phyloP scores from a whole-genome alignment of 1,284 basidiomycete genomes.

The Rhodotorula sp. region DNA sequence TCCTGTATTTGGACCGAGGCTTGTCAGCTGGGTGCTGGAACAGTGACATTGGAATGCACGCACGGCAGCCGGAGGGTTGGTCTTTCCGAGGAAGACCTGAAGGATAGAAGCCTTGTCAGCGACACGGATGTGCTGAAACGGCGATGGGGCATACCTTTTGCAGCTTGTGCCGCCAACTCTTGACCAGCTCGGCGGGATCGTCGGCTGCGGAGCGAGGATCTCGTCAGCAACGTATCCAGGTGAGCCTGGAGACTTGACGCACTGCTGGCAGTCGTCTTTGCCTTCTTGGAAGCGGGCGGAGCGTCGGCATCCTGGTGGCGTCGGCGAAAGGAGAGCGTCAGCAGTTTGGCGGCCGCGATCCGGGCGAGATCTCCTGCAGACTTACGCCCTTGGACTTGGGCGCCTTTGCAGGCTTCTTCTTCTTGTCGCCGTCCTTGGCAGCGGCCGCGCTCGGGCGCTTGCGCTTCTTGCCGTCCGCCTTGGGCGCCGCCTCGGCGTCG shows the following conservation, averaged over 20 bases:
- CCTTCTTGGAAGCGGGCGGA: slow-evolving; percentile 37
- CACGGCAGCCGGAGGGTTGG: slow-evolving; percentile 47
- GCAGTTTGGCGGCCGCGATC: neutral
- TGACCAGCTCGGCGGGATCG: slow-evolving; percentile 55
- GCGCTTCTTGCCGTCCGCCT: slow-evolving; percentile 59
- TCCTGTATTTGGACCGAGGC: slow-evolving; percentile 33
- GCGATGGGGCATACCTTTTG: slow-evolving; percentile 59
- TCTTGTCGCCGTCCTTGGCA: slow-evolving; percentile 43
- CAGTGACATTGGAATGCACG: neutral
- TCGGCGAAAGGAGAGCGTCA: neutral
- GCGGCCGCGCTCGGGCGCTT: slow-evolving; percentile 44
- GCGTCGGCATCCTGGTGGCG: slow-evolving; percentile 23
- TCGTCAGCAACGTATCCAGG: neutral
- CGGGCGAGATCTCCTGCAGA: too few species aligned
- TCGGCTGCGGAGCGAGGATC: slow-evolving; percentile 42
- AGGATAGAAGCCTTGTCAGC: neutral
- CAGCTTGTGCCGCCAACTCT: slow-evolving; percentile 83
- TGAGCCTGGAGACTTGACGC: neutral
- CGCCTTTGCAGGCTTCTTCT: slow-evolving; percentile 22
- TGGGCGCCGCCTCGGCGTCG: slow-evolving; percentile 51
- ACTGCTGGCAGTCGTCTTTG: slow-evolving; percentile 25
- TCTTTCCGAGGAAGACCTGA: slow-evolving; percentile 65
- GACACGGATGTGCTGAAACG: too few species aligned
- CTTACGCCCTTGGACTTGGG: slow-evolving; percentile 11
- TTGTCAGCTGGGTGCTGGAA: neutral